Percentiles rank a stretch among this genome's conserved stretches.
phyloP scores from a whole-genome alignment of 176 grass and related monocot genomes.

The Avena insularis region DNA sequence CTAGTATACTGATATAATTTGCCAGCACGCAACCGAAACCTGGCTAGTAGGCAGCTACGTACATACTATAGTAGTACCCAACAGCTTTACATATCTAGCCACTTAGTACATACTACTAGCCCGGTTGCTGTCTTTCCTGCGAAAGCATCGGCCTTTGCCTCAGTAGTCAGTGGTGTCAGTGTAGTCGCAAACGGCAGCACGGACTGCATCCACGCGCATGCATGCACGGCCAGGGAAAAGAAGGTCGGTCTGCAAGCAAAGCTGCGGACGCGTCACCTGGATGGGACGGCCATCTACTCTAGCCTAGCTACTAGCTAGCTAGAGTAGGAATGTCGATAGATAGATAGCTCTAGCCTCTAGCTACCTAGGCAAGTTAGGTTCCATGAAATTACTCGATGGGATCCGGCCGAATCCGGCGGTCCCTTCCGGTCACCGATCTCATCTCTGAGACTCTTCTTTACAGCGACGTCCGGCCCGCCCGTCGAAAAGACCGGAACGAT shows the following conservation, averaged over 20 bases:
- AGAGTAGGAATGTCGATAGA: neutral
- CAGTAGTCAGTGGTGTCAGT: neutral
- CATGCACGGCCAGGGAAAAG: conserved; percentile 1
- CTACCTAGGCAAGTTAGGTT: neutral
- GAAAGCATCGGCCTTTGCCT: neutral
- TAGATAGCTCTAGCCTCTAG: neutral
- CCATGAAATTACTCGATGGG: neutral
- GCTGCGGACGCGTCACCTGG: conserved; percentile 57
- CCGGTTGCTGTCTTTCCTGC: neutral
- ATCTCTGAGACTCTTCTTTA: neutral
- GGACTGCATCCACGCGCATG: neutral
- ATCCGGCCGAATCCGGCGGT: conserved; percentile 13
- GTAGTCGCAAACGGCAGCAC: neutral
- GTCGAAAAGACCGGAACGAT: conserved; percentile 27
- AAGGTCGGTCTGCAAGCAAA: neutral
- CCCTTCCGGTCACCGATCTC: neutral
- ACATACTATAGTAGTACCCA: neutral
- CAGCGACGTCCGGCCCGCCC: conserved; percentile 14
- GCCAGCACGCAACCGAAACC: neutral
- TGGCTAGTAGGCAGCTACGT: neutral
- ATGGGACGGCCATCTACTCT: conserved; percentile 30
- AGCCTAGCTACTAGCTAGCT: neutral
- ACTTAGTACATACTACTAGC: neutral
- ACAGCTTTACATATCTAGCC: neutral
- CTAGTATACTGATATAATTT: neutral